Conservation (phyloP, 108 stramenopile genomes). For the Cyclotella atomus region DNA sequence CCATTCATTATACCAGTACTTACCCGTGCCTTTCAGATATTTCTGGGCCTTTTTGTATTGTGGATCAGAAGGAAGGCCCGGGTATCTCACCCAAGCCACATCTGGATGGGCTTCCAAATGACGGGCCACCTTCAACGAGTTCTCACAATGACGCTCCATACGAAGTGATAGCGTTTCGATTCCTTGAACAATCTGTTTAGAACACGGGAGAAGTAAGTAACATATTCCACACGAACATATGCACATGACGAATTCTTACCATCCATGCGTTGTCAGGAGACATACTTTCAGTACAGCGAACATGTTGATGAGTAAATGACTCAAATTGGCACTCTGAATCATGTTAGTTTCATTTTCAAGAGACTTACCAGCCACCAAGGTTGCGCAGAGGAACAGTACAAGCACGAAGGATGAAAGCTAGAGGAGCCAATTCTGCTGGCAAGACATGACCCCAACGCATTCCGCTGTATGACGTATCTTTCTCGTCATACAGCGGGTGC, state of each 20-base stretch:
- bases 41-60: slow-evolving; percentile 65
- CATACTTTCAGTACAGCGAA: no score
- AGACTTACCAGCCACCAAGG: slow-evolving; percentile 86
- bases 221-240: neutral
- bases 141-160: slow-evolving; percentile 89
- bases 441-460: slow-evolving; percentile 83
- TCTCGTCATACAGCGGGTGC: slow-evolving; percentile 75
- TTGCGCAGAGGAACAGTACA: slow-evolving; percentile 79
- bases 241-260: neutral
- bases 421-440: slow-evolving; percentile 67
- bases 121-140: slow-evolving; percentile 76
- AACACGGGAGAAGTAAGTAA: neutral
- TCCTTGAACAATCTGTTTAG: slow-evolving; percentile 68
- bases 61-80: slow-evolving; percentile 69
- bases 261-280: slow-evolving; percentile 86
- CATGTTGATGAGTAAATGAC: no score
- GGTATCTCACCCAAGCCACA: slow-evolving; percentile 84
- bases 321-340: no score
- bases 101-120: slow-evolving; percentile 69
- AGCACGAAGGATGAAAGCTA: slow-evolving; percentile 78
- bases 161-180: slow-evolving; percentile 89
- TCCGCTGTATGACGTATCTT: slow-evolving; percentile 68
- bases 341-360: no score
- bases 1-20: no score
- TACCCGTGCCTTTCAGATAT: slow-evolving; percentile 72